These are phyloP conservation scores for Helenozyma rhizophorensis DNA, from an alignment of 805 yeast species.

Conservation along the genomic window DNA sequence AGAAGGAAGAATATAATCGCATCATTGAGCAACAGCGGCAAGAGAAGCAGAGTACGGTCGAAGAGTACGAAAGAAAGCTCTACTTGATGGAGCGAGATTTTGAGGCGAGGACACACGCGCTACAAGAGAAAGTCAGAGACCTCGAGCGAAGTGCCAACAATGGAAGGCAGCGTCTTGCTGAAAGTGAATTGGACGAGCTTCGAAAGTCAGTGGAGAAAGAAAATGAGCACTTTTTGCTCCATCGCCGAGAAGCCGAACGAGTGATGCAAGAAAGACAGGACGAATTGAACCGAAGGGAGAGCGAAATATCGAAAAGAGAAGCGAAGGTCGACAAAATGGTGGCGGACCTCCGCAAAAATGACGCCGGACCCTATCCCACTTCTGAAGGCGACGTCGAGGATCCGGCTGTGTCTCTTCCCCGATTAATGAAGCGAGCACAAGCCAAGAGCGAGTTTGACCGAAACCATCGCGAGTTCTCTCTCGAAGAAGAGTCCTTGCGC, in stretches of 20 bases:
- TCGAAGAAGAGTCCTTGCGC: background rate
- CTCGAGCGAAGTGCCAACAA: too few species aligned
- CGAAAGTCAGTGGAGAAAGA: background rate
- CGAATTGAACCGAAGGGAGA: background rate
- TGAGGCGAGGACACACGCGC: conserved; percentile 6
- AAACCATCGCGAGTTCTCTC: background rate
- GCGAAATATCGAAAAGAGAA: too few species aligned
- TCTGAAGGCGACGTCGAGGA: too few species aligned
- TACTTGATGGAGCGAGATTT: conserved; percentile 4
- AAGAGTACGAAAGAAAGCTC: conserved; percentile 9
- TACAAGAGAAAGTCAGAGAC: conserved; percentile 1
- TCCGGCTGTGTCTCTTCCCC: too few species aligned
- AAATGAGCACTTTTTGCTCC: conserved; percentile 2
- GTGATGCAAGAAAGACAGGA: too few species aligned
- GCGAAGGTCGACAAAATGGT: too few species aligned
- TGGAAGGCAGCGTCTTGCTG: background rate
- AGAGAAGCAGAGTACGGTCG: background rate
- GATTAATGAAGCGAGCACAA: too few species aligned
- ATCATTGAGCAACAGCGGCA: background rate
- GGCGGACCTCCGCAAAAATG: too few species aligned
- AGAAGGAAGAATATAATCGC: background rate
- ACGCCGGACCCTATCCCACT: too few species aligned
- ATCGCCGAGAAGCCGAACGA: too few species aligned
- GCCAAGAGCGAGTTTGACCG: background rate
- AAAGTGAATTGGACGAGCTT: background rate